phyloP scores from a whole-genome alignment of 163 green algal genomes.

The Scenedesmus sp. region DNA sequence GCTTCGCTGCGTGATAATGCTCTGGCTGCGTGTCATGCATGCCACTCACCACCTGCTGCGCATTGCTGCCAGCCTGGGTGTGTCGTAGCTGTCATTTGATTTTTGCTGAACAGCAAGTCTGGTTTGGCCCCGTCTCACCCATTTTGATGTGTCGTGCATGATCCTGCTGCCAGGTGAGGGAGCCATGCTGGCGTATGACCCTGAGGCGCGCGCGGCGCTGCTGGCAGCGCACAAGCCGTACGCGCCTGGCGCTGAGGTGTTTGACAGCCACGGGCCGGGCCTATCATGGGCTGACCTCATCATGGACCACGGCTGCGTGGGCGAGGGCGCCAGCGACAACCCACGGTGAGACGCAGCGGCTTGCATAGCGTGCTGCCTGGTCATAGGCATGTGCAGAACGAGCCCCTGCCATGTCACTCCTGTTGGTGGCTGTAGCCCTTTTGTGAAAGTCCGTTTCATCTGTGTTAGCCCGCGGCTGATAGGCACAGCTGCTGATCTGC shows the following conservation, averaged over 20 bases:
- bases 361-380: not conserved
- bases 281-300: conserved; percentile 65
- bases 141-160: not conserved
- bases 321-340: conserved; percentile 49
- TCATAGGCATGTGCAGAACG: conserved; percentile 46
- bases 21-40: too few relatives aligned
- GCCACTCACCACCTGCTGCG: not conserved
- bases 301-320: conserved; percentile 72
- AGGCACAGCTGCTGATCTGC: not conserved
- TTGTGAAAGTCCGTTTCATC: not conserved
- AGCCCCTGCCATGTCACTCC: conserved; percentile 21
- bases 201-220: conserved; percentile 50
- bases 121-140: not conserved
- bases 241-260: conserved; percentile 61
- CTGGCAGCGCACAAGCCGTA: conserved; percentile 64
- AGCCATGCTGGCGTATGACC: conserved; percentile 54
- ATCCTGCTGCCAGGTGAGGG: conserved; percentile 21
- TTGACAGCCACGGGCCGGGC: conserved; percentile 66
- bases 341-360: conserved; percentile 4
- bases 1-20: too few relatives aligned
- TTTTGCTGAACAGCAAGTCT: not conserved
- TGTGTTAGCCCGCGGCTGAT: not conserved
- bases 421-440: not conserved
- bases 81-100: not conserved
- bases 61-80: not conserved